phyloP scores from a whole-genome alignment of 306 rosid genomes.

The Notholithocarpus densiflorus region DNA sequence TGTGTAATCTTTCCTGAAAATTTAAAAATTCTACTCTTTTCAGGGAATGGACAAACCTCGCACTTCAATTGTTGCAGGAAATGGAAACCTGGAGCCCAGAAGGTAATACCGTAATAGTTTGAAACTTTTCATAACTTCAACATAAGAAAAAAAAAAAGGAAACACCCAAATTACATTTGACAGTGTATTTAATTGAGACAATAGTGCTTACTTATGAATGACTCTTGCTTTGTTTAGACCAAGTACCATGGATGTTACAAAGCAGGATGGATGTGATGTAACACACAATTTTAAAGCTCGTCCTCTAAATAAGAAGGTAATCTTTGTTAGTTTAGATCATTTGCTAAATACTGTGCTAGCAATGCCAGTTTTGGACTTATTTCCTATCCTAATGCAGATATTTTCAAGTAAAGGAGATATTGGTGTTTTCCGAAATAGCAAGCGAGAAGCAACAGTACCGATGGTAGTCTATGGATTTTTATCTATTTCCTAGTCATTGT shows the following conservation, averaged over 20 bases:
- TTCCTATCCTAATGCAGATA: constrained; percentile 51
- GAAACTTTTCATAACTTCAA: background rate
- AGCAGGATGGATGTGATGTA: constrained; percentile 46
- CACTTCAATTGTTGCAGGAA: constrained; percentile 32
- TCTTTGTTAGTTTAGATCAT: background rate
- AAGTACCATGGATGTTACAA: constrained; percentile 40
- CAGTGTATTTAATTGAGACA: background rate
- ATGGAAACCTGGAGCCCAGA: constrained; percentile 44
- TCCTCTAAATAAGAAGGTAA: constrained; percentile 80
- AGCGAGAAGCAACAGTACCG: constrained; percentile 80
- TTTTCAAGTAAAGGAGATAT: constrained; percentile 85
- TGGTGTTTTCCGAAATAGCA: constrained; percentile 72
- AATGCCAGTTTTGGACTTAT: constrained; percentile 1
- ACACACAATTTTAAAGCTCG: constrained; percentile 64
- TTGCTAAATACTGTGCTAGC: background rate
- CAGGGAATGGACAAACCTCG: constrained; percentile 56
- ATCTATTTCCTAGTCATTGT: background rate
- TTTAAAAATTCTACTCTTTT: constrained; percentile 20
- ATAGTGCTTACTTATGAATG: constrained; percentile 23
- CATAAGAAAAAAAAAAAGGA: background rate
- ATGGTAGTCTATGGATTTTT: constrained; percentile 44
- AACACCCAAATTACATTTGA: background rate
- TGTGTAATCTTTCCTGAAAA: constrained; percentile 11
- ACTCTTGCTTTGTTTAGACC: constrained; percentile 45
- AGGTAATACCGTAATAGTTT: constrained; percentile 39